Percentiles rank a stretch among this genome's conserved stretches.
Evolutionary conservation across 805 yeast genomes (phyloP).

Genomic region (Ogataea trehalophila): DNA sequence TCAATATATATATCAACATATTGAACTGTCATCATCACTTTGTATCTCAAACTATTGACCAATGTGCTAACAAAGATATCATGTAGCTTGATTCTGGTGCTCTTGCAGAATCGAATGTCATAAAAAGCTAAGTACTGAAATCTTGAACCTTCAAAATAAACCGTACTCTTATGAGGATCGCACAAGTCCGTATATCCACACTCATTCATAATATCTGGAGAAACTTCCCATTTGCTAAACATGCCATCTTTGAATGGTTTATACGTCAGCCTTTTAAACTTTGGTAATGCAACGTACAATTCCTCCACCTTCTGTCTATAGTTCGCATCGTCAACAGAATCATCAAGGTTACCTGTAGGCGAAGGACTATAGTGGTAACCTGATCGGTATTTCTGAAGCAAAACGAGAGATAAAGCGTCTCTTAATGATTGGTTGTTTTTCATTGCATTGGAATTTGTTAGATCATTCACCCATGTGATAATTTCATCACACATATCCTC

Average conservation of each 20-base stretch:
- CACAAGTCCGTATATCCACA: slow-evolving; percentile 40
- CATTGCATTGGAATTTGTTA: slow-evolving; percentile 50
- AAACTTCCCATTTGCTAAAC: slow-evolving; percentile 40
- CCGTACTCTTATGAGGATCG: not conserved
- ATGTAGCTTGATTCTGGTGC: slow-evolving; percentile 51
- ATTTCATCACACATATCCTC: slow-evolving; percentile 80
- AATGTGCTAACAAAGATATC: slow-evolving; percentile 62
- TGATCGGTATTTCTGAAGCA: slow-evolving; percentile 56
- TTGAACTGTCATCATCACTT: slow-evolving; percentile 61
- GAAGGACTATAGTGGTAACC: slow-evolving; percentile 35
- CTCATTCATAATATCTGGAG: slow-evolving; percentile 35
- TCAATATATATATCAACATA: slow-evolving; percentile 81
- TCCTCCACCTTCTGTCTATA: too few relatives aligned
- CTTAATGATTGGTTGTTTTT: slow-evolving; percentile 44
- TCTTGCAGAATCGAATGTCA: slow-evolving; percentile 71
- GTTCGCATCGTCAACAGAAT: too few relatives aligned
- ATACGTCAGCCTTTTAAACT: too few relatives aligned
- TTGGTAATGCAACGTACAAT: too few relatives aligned
- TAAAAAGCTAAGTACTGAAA: slow-evolving; percentile 56
- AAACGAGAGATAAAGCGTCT: slow-evolving; percentile 49
- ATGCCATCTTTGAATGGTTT: too few relatives aligned
- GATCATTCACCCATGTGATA: slow-evolving; percentile 56
- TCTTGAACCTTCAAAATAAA: slow-evolving; percentile 40
- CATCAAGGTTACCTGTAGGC: slow-evolving; percentile 1
- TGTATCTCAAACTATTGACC: slow-evolving; percentile 54